These are phyloP conservation scores for Ophiocordyceps camponoti-saundersi DNA, from an alignment of 2,329 filamentous ascomycete species.

Conservation along the genomic window DNA sequence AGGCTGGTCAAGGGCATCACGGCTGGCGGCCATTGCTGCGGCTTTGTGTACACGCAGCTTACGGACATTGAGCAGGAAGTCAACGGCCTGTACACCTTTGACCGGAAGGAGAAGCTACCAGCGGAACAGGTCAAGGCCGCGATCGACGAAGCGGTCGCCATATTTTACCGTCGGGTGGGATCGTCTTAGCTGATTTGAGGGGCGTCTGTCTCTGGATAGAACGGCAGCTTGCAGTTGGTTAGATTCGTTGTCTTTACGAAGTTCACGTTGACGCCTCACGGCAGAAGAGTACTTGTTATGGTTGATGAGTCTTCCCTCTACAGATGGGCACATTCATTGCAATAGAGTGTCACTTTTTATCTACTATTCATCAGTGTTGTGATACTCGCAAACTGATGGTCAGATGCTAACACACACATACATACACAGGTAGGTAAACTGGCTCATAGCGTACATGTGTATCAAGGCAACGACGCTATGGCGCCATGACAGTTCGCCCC, in stretches of 20 bases:
- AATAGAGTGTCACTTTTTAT: no score
- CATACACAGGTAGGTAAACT: no score
- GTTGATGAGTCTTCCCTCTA: no score
- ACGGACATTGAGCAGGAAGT: constrained; percentile 51
- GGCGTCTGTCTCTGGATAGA: no score
- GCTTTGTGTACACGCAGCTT: constrained; percentile 50
- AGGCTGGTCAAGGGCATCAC: constrained; percentile 41
- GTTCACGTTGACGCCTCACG: background rate
- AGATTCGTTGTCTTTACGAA: no score
- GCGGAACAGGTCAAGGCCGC: constrained; percentile 36
- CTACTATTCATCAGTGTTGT: no score
- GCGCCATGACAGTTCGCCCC: constrained; percentile 26
- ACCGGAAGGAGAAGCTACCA: constrained; percentile 44
- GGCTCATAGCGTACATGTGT: no score
- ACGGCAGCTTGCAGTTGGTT: no score
- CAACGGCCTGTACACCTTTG: constrained; percentile 48
- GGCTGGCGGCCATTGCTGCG: constrained; percentile 36
- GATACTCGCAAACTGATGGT: no score
- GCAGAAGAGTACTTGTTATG: no score
- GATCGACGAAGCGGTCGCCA: constrained; percentile 31
- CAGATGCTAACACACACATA: no score
- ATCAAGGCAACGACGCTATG: background rate
- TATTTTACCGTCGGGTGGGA: constrained; percentile 22
- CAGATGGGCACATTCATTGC: no score
- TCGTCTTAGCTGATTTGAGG: background rate